phyloP scores from a whole-genome alignment of 148 eudicot species.

The Drosera capensis region DNA sequence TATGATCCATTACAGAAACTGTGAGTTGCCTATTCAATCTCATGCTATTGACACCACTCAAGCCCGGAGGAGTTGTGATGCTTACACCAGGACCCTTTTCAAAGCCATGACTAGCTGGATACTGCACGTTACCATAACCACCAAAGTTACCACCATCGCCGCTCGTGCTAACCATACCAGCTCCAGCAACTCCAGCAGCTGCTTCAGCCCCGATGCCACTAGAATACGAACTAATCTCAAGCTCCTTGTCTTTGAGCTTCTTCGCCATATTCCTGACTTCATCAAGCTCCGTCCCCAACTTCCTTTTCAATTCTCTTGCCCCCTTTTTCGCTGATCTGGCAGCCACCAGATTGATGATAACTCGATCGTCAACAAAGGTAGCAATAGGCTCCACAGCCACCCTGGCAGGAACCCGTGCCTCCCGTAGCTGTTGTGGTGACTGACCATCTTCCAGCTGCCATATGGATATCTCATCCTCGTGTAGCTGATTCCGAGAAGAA shows the following conservation, averaged over 20 bases:
- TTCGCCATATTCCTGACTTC: slow-evolving; percentile 47
- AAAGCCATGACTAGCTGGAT: slow-evolving; percentile 17
- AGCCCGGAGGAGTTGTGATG: slow-evolving; percentile 27
- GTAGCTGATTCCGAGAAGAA: no score
- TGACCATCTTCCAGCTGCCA: no score
- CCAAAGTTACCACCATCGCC: slow-evolving; percentile 12
- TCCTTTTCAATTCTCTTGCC: slow-evolving; percentile 43
- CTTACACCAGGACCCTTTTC: slow-evolving; percentile 18
- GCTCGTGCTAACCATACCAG: no score
- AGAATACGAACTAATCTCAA: slow-evolving; percentile 25
- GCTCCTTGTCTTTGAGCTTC: slow-evolving; percentile 52
- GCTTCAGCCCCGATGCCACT: slow-evolving; percentile 9
- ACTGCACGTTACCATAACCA: slow-evolving; percentile 19
- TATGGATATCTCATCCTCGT: no score
- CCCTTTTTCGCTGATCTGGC: slow-evolving; percentile 28
- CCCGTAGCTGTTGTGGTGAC: slow-evolving; percentile 9
- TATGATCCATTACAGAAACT: slow-evolving; percentile 41
- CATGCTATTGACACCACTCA: slow-evolving; percentile 20
- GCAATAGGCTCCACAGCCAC: slow-evolving; percentile 17
- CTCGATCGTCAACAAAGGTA: slow-evolving; percentile 42
- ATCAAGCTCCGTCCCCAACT: slow-evolving; percentile 58
- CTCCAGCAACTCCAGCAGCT: neutral
- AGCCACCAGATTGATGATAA: slow-evolving; percentile 36
- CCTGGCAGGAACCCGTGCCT: slow-evolving; percentile 8
- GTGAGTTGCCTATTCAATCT: slow-evolving; percentile 39